phyloP scores from a whole-genome alignment of 306 rosid genomes.

The Vigna angularis region DNA sequence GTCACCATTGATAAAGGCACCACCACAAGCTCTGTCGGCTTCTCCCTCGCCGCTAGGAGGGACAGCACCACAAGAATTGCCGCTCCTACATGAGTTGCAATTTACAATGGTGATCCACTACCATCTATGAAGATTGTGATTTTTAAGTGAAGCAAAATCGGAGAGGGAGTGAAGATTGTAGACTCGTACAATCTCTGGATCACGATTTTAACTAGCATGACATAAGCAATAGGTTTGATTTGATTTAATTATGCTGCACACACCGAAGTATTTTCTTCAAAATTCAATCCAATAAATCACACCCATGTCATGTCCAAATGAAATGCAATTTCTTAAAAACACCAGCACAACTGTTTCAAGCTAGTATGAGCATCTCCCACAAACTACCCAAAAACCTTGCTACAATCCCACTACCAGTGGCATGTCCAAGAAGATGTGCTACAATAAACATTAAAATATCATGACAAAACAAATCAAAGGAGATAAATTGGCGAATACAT shows the following conservation, averaged over 20 bases:
- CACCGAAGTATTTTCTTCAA: neutral
- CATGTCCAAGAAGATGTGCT: slow-evolving; percentile 15
- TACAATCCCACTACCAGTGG: slow-evolving; percentile 11
- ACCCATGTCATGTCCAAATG: slow-evolving; percentile 4
- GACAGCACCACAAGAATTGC: too few relatives aligned
- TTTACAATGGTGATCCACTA: too few relatives aligned
- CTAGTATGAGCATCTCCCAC: neutral
- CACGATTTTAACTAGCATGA: too few relatives aligned
- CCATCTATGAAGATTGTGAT: too few relatives aligned
- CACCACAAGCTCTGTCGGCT: too few relatives aligned
- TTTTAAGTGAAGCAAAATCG: too few relatives aligned
- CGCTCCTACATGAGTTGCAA: too few relatives aligned
- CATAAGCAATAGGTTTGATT: neutral
- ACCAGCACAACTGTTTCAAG: neutral
- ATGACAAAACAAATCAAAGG: slow-evolving; percentile 2
- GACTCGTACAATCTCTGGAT: too few relatives aligned
- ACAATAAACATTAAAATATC: slow-evolving; percentile 12
- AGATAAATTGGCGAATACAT: slow-evolving; percentile 11
- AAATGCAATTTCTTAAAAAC: slow-evolving; percentile 10
- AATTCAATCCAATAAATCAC: slow-evolving; percentile 6
- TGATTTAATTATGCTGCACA: neutral
- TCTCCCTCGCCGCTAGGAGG: too few relatives aligned
- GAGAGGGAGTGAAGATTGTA: too few relatives aligned
- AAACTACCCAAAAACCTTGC: slow-evolving; percentile 10
- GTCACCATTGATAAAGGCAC: too few relatives aligned